Percentiles rank a stretch among this genome's conserved stretches.
Evolutionary conservation across 176 grass and related monocot species (phyloP).

Genomic region (Bromus sterilis): DNA sequence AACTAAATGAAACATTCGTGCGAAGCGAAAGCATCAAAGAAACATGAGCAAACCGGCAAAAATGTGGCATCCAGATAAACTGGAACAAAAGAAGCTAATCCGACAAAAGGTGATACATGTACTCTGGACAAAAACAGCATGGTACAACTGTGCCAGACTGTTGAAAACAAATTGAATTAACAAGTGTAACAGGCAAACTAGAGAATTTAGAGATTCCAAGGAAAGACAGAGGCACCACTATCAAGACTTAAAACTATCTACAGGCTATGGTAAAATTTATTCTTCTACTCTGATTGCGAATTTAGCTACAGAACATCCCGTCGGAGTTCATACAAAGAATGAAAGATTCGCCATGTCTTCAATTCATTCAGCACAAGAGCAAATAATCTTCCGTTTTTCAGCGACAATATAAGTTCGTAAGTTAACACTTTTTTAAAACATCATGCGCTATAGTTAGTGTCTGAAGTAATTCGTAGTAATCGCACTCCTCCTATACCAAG

Average conservation of each 20-base stretch:
- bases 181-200: background rate
- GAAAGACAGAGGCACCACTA: background rate
- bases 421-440: background rate
- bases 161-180: background rate
- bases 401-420: background rate
- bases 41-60: background rate
- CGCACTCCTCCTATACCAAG: background rate
- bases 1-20: background rate
- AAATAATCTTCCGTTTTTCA: background rate
- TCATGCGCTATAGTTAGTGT: background rate
- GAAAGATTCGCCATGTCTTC: background rate
- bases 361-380: background rate
- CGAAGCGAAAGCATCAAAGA: background rate
- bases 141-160: background rate
- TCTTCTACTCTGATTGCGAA: background rate
- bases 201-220: background rate
- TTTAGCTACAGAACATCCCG: background rate
- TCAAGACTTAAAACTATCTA: background rate
- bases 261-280: background rate
- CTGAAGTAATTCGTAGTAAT: background rate
- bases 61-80: background rate
- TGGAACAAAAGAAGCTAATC: background rate
- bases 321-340: background rate
- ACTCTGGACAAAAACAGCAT: background rate
- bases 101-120: background rate